A percentile compares a stretch with the other conserved stretches of the same genome.
phyloP scores from a whole-genome alignment of 225 moss, liverwort and hornwort species.

The Asterella californica region DNA sequence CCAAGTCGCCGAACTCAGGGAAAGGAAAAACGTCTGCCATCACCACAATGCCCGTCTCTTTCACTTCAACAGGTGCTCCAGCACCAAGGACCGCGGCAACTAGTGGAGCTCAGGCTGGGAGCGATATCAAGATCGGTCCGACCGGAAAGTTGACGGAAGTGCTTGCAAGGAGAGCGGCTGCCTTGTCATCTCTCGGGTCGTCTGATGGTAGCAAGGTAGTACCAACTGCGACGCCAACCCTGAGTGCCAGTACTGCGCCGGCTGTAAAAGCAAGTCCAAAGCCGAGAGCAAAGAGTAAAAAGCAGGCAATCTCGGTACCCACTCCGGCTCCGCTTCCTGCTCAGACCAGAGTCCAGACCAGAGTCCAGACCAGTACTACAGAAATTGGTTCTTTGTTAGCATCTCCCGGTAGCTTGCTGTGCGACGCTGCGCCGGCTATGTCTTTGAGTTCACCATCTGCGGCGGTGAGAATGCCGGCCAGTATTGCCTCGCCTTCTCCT shows the following conservation, averaged over 20 bases:
- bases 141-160: conserved; percentile 42
- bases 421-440: neutral
- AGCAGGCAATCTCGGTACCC: neutral
- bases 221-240: neutral
- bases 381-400: neutral
- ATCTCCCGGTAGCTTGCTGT: conserved; percentile 4
- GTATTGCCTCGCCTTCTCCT: conserved; percentile 3
- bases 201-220: conserved; percentile 19
- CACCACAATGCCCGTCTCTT: conserved; percentile 13
- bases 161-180: conserved; percentile 41
- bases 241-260: conserved; percentile 8
- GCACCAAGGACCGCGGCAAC: conserved; percentile 9
- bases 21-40: conserved; percentile 16
- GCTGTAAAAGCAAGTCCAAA: conserved; percentile 15
- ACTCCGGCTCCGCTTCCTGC: conserved; percentile 10
- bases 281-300: conserved; percentile 1
- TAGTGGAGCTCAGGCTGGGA: conserved; percentile 20
- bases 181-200: conserved; percentile 18
- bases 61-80: conserved; percentile 19
- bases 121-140: conserved; percentile 20
- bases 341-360: conserved; percentile 22
- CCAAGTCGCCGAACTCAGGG: conserved; percentile 7
- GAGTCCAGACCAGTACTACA: conserved; percentile 15
- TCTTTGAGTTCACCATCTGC: conserved; percentile 13
- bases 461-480: conserved; percentile 7